phyloP scores from a whole-genome alignment of 495 filamentous ascomycete species.

The Neurospora intermedia region DNA sequence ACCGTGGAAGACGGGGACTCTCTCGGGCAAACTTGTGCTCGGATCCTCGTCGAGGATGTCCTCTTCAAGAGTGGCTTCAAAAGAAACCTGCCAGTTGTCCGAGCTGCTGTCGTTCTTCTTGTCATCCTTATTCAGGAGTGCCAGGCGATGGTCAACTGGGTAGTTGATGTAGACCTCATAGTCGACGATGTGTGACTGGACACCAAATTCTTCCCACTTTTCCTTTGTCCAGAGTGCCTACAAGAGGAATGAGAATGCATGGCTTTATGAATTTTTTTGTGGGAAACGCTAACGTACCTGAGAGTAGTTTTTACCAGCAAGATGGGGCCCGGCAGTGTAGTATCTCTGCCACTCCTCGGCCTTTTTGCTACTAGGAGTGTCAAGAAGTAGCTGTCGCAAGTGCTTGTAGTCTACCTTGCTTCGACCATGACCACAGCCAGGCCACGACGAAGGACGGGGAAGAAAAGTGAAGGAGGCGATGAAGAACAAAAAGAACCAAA shows the following conservation, averaged over 20 bases:
- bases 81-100: conserved; percentile 49
- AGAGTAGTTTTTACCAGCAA: conserved; percentile 79
- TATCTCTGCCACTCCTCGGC: conserved; percentile 78
- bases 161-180: conserved; percentile 94
- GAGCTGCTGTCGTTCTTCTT: conserved; percentile 13
- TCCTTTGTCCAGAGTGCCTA: conserved; percentile 83
- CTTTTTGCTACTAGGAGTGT: conserved; percentile 58
- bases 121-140: conserved; percentile 60
- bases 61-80: conserved; percentile 74
- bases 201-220: conserved; percentile 74
- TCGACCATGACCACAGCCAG: conserved; percentile 21
- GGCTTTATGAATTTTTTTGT: not conserved
- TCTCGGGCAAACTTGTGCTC: conserved; percentile 58
- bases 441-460: conserved; percentile 31
- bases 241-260: not conserved
- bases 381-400: conserved; percentile 57
- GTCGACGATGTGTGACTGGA: conserved; percentile 57
- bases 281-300: conserved; percentile 17
- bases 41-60: conserved; percentile 77
- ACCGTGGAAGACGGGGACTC: conserved; percentile 90
- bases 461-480: conserved; percentile 42
- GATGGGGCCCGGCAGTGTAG: conserved; percentile 80
- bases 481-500: conserved; percentile 51
- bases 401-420: conserved; percentile 46
- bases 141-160: conserved; percentile 67